Evolutionary conservation across 306 rosid genomes (phyloP), one percentile per base, ranked within the genome.

Genomic region (Sesbania bispinosa): DNA sequence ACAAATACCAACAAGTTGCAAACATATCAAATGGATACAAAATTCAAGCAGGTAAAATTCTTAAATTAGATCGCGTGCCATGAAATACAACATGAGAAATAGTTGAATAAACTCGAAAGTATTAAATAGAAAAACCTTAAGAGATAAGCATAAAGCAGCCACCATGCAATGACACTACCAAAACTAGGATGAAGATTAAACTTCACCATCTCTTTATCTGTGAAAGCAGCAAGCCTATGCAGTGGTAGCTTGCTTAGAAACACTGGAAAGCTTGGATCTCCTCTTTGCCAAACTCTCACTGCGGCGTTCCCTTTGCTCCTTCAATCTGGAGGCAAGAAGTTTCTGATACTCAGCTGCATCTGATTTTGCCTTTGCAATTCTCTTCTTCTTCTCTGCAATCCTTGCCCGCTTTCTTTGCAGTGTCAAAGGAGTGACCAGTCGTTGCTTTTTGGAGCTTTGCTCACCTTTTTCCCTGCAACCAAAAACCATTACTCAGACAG

Each of bases 291-390:
- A n/a, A n/a, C n/a, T n/a, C n/a, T n/a, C n/a, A n/a, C n/a, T n/a
- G n/a, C n/a, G n/a, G n/a, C n/a, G n/a, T n/a, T n/a, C n/a, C 80
- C 75, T 69, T 65, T 69, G 65, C 65, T 55, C 76, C 76, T 71
- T 71, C 77, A 71, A 71, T 23, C 77, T 71, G 57, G 77, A 71
- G 50, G 77, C 82, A 30, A 78, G 82, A 24, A 78, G 82, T 33
- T 78, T 78, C 67, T 78, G 82, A 32, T 78, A 78, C 33, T 78
- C 82, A 0, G 82, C 82, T 15, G 82, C 82, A 24, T 78, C 82
- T 0, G 82, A 51, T 53, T 78, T 78, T 18, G 82, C 82, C 77
- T 78, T 78, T 1, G 82, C 82, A 2, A 78, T 78, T 78, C 82
- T 77, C 81, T 77, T 69, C 65, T 77, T 77, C 81, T 77, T 77